Base-by-base conservation (phyloP, 2,329 filamentous ascomycete species). In the Phaeosphaeria sp. region DNA sequence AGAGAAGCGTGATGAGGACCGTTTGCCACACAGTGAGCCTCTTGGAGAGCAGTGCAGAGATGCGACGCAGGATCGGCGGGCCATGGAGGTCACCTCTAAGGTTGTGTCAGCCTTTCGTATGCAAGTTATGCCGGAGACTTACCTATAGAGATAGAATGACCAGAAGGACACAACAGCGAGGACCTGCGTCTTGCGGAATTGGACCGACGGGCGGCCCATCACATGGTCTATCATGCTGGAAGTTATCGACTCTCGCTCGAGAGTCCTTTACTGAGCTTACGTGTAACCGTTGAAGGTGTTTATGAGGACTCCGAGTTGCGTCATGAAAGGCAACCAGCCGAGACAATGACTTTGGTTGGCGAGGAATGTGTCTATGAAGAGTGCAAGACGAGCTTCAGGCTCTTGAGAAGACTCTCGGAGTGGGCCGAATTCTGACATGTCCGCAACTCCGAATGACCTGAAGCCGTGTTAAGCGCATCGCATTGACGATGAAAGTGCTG, bases 161-260 rank as follows among this genome's bases (percentile, higher is more conserved):
- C 95, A 99, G 73, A 98, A 95, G 0, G 91, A 88, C 54, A 98
- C 85, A 15, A 98, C 95, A 21, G 90, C 89, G 65, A 98, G 86
- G 67, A 99, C 93, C 78, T 98, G 94, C 50, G 96, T 89, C 72
- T 96, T 92, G 63, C 94, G 88, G 72, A 96, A 97, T 80, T 94
- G 91, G 72, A 91, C 88, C 59, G 93, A 97, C 33, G 94, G 94
- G 64, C 92, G 89, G 62, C 94, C 94, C 49, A 98, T 83, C 56
- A 97, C 90, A 83, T 98, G 94, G 79, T 98, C 94, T 65, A 77
- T 77, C 75, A 78, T 78, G 52, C 30, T 64, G 22, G 49, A 43
- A 18, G 20, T 21, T 18, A 4, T 3, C 11, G 7, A 3, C 17
- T 47, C 39, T 46, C 42, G 20, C 6, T 39, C 7, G 25, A 39